Conservation (phyloP, 495 filamentous ascomycete genomes). For the Podospora australis region DNA sequence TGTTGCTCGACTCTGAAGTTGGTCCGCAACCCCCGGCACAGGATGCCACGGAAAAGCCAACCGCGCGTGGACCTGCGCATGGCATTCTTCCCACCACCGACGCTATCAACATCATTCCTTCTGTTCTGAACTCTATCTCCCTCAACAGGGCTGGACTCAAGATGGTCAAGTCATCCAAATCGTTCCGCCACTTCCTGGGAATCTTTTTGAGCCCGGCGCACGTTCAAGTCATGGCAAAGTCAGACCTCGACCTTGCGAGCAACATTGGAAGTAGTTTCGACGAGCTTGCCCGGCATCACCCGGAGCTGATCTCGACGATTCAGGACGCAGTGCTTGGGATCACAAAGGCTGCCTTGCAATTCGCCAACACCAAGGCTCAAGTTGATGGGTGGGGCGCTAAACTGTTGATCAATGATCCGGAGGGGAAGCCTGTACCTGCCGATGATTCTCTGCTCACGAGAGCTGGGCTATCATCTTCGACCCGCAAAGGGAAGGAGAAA, state of each 20-base stretch:
- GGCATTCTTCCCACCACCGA: conserved; percentile 81
- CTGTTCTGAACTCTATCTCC: conserved; percentile 88
- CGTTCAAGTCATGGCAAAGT: conserved; percentile 64
- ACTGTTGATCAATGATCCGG: conserved; percentile 55
- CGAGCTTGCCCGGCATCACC: conserved; percentile 91
- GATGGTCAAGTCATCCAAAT: conserved; percentile 76
- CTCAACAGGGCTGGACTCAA: conserved; percentile 83
- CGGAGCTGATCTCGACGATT: conserved; percentile 68
- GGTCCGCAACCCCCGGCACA: conserved; percentile 39
- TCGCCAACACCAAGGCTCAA: conserved; percentile 62
- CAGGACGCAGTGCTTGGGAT: conserved; percentile 75
- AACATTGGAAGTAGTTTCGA: conserved; percentile 81
- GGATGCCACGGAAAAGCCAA: conserved; percentile 35
- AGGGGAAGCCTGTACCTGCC: conserved; percentile 48
- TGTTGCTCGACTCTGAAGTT: conserved; percentile 34
- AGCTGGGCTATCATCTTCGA: not conserved
- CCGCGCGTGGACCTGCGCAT: conserved; percentile 48
- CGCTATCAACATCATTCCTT: conserved; percentile 76
- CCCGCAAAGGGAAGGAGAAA: conserved; percentile 37
- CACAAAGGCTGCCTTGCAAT: conserved; percentile 65
- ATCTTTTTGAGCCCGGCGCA: conserved; percentile 91
- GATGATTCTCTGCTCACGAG: conserved; percentile 28
- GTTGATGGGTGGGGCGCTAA: conserved; percentile 69
- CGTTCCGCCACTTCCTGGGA: conserved; percentile 80
- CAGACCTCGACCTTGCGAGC: conserved; percentile 58